Evolutionary conservation across 2,329 filamentous ascomycete genomes (phyloP), one percentile per base, ranked within the genome.

Genomic region (Tolypocladium ophioglossoides): DNA sequence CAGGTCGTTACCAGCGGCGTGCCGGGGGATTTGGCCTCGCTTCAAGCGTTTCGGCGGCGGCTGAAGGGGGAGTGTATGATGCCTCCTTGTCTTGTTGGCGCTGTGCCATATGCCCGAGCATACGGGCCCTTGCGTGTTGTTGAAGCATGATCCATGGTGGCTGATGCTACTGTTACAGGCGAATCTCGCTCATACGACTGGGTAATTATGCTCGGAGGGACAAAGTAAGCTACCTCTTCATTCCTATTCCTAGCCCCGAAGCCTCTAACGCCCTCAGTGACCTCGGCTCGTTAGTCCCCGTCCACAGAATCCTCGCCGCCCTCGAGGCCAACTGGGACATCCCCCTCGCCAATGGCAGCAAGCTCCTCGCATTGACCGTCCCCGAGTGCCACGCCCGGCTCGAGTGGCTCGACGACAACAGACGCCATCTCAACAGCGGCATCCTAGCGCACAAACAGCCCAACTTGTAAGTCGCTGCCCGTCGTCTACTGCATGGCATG

Each of bases 331-430:
- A 72, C 39, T 87, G 79, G 76, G 66, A 72, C 46, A 65, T 79
- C 2, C 72, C 78, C 1, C 70, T 84, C 2, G 62, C 65, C 1
- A 71, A 72, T 32, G 74, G 75, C 12, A 72, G 72, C 60, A 80
- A 80, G 55, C 77, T 87, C 10, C 75, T 87, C 3, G 82, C 82
- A 5, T 70, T 87, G 50, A 87, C 83, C 0, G 73, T 87, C 2
- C 82, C 81, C 0, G 83, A 85, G 59, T 74, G 73, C 30, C 63
- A 66, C 8, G 53, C 60, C 27, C 62, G 59, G 24, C 57, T 57
- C 8, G 58, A 62, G n/a, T 59, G 59, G 24, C 54, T 75, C 22
- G 65, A 67, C 20, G 57, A 59, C 32, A 64, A 61, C 38, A 70
- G 80, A 7, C 65, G 73, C 27, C 62, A 67, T 24, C 65, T 86